Evolutionary conservation across 2,329 filamentous ascomycete species (phyloP), one percentile per base, ranked within the genome.

Genomic region (Chaetothyriales sp.): DNA sequence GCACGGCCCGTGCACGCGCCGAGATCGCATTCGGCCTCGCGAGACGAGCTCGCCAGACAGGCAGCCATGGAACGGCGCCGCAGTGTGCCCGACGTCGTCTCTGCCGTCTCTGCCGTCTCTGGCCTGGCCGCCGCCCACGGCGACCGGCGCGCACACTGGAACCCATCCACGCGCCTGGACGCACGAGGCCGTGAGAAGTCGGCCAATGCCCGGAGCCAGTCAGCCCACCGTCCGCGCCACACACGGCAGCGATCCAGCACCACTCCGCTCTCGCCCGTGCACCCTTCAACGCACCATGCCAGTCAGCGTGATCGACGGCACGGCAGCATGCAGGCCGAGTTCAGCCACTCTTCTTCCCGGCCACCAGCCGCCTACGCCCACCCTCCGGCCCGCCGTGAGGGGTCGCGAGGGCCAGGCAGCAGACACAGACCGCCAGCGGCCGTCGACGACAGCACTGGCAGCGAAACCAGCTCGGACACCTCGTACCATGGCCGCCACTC

Each of bases 51-150:
- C 29, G 52, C 53, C 46, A 49, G 52, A 8, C 20, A 48, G 44
- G 54, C 50, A 10, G 53, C 56, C n/a, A 50, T 52, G 48, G 49
- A 53, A 33, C 44, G 59, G 46, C 50, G 59, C 44, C 57, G 56
- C 46, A 61, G 59, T 52, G 59, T 60, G 10, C 59, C 59, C 15
- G 53, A 61, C 40, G 54, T 60, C 43, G 48, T 54, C 20, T 60
- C 56, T n/a, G n/a, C n/a, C n/a, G n/a, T n/a, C n/a, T n/a, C n/a
- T n/a, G n/a, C n/a, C n/a, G n/a, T n/a, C n/a, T n/a, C n/a, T 18
- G 54, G 57, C 8, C 19, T 47, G 2, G 10, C 46, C 9, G 46
- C 28, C 19, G 19, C n/a, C n/a, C n/a, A 20, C 9, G 8, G n/a
- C 18, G 57, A 59, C 33, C 51, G 56, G 29, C 53, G 51, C 10